Conservation (phyloP, 108 stramenopile species). For the Nitzschia sp. region DNA sequence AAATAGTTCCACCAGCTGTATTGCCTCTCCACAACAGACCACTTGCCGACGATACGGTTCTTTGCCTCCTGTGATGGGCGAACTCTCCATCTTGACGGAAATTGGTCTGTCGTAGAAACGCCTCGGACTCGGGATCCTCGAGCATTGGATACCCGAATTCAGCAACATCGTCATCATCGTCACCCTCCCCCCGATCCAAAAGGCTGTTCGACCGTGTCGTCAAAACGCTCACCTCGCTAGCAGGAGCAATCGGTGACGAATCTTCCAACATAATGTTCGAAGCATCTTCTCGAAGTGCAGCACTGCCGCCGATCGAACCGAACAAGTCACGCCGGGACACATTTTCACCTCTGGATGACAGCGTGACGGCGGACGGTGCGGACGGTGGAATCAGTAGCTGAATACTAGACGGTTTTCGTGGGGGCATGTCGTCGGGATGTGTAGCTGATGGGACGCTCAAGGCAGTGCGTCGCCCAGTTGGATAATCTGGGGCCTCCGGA, state of each 20-base stretch:
- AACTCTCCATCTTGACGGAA: background rate
- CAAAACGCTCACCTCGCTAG: background rate
- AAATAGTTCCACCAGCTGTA: too few species aligned
- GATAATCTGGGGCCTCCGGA: conserved; percentile 40
- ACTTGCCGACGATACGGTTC: background rate
- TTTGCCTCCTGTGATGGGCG: background rate
- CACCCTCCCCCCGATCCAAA: background rate
- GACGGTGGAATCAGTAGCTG: background rate
- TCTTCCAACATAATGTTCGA: background rate
- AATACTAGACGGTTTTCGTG: background rate
- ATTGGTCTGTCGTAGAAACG: background rate
- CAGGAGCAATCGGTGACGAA: background rate
- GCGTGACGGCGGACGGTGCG: background rate
- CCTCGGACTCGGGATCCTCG: background rate
- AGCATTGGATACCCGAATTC: conserved; percentile 4
- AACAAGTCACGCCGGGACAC: background rate
- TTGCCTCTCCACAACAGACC: background rate
- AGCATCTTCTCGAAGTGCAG: background rate
- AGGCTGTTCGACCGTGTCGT: background rate
- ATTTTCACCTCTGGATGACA: background rate
- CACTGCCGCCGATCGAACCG: background rate
- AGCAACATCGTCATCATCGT: background rate
- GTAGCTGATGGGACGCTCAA: background rate
- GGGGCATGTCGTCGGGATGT: background rate
- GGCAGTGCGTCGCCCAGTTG: background rate